Evolutionary conservation across 2,329 filamentous ascomycete genomes (phyloP).

Genomic region (Botryotinia calthae): DNA sequence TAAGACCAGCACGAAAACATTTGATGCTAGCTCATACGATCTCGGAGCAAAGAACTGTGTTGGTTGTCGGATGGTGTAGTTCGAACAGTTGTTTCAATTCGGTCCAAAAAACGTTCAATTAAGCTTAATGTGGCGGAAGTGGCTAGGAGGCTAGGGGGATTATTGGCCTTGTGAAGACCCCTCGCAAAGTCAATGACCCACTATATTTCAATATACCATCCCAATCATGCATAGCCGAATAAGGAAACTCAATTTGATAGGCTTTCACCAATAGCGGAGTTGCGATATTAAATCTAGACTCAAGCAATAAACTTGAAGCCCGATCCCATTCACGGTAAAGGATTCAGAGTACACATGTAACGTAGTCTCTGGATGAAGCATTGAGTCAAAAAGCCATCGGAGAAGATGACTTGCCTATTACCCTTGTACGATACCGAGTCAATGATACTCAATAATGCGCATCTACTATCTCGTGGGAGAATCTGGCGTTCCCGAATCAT

Average conservation of each 20-base stretch:
- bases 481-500: background rate
- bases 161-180: background rate
- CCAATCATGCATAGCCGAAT: background rate
- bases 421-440: background rate
- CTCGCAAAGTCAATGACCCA: background rate
- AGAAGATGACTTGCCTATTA: background rate
- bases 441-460: background rate
- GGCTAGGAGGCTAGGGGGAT: background rate
- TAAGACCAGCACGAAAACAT: background rate
- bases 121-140: slow-evolving; percentile 15
- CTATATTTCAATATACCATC: background rate
- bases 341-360: background rate
- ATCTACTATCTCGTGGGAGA: background rate
- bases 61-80: background rate
- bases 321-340: background rate
- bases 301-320: background rate
- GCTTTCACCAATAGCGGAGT: background rate
- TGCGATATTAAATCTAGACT: background rate
- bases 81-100: background rate
- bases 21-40: background rate
- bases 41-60: background rate
- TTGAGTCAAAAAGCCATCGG: background rate
- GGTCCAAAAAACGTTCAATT: slow-evolving; percentile 12
- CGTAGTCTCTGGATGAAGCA: background rate
- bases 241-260: background rate